Evolutionary conservation across 73 alveolate genomes (phyloP), one percentile per base, ranked within the genome.

Genomic region (Paramecium sexaurelia): DNA sequence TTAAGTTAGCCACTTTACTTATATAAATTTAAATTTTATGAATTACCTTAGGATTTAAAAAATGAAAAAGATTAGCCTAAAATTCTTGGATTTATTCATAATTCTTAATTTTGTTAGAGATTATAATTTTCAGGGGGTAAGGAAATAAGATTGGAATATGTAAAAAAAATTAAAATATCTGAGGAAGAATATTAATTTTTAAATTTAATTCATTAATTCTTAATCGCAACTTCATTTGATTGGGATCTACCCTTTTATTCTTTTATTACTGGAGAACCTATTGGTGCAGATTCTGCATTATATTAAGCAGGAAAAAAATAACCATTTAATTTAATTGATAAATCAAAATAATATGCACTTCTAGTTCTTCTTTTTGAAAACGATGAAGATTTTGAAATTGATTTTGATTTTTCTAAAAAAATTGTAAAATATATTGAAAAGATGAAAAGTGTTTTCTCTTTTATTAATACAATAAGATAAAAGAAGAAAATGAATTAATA

Each of bases 161-260:
- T 78, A 7, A 43, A 43, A 22, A 78, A 78, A 45, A 78, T 78
- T 17, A 33, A 8, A 0, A 0, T 78, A 40, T 24, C 29, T 22
- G 1, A 41, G 15, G 90, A 78, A 7, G 15, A 78, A 40, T 78
- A 78, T 78, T 2, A 78, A 19, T 4, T 19, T 41, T n/a, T 78
- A 24, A 37, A 24, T 6, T 19, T 41, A 40, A 32, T 78, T 41
- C 90, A 78, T 78, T 17, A 41, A 41, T 78, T 78, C n/a, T 39
- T 78, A 24, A 6, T 41, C 6, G 90, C 90, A 24, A 78, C 90
- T 22, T 45, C 43, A 45, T 29, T 22, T 22, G 90, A 78, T 17
- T 78, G 90, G 90, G 90, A 78, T 78, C 15, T 78, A 6, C 15
- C 43, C 39, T 78, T 39, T 78, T 78, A 41, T 78, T 22, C 75